A percentile compares a stretch with the other conserved stretches of the same genome.
Evolutionary conservation across 1,284 basidiomycete species (phyloP).

Genomic region (Rhodofomes roseus): DNA sequence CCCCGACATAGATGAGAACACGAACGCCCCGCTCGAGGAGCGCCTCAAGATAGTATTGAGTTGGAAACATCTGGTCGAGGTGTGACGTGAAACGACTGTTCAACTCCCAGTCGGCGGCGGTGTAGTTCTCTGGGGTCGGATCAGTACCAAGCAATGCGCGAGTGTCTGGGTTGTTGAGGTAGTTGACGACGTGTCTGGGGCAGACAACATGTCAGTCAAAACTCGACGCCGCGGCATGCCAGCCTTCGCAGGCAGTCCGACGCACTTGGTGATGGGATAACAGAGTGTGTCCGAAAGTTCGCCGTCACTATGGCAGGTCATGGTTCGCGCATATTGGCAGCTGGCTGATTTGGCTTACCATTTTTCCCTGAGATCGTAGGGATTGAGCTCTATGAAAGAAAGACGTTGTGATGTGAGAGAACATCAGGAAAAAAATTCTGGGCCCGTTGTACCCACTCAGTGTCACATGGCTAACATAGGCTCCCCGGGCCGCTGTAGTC

Average conservation of each 20-base stretch:
- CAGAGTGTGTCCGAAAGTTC: constrained; percentile 13
- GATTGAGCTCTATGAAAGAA: not conserved
- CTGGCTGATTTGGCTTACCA: not conserved
- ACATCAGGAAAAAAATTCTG: too few species aligned
- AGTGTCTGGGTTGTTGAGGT: constrained; percentile 52
- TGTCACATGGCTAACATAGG: too few species aligned
- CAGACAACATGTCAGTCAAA: not conserved
- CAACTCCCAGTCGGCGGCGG: constrained; percentile 42
- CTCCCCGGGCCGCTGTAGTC: too few species aligned
- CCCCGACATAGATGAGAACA: constrained; percentile 73
- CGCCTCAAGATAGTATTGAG: constrained; percentile 54
- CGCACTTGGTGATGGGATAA: constrained; percentile 18
- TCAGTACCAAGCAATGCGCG: constrained; percentile 57
- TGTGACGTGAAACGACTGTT: constrained; percentile 33
- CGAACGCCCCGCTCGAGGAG: constrained; percentile 73
- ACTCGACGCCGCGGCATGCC: too few species aligned
- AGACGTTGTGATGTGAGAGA: too few species aligned
- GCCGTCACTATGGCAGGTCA: not conserved
- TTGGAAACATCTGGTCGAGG: constrained; percentile 40
- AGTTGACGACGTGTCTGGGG: constrained; percentile 43
- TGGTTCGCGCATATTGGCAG: too few species aligned
- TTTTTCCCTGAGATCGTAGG: not conserved
- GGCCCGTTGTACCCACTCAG: too few species aligned
- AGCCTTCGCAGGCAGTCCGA: too few species aligned
- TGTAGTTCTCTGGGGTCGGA: constrained; percentile 44